Conservation (phyloP, 2,329 filamentous ascomycete species). For the Paecilomyces sp. region DNA sequence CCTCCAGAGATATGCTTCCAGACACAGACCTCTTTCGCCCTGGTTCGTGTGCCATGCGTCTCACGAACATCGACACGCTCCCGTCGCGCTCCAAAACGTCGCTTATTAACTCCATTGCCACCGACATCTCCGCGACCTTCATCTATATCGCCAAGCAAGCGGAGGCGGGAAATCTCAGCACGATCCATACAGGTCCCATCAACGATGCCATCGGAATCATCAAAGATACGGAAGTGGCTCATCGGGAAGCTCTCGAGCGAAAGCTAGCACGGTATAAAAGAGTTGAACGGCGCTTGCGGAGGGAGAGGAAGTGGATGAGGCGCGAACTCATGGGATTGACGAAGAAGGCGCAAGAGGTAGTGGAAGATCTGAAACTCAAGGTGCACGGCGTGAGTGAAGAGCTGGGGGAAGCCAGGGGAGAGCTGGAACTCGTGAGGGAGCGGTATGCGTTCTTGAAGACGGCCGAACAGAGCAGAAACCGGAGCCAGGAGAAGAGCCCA, state of each 20-base stretch:
- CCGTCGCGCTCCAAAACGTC: conserved; percentile 12
- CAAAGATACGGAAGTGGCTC: conserved; percentile 9
- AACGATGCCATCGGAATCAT: conserved; percentile 20
- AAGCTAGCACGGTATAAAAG: conserved; percentile 11
- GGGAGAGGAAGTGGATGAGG: conserved; percentile 13
- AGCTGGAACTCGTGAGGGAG: conserved; percentile 1
- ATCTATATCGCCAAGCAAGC: conserved; percentile 19
- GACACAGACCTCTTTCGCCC: not conserved
- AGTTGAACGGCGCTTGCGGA: conserved; percentile 9
- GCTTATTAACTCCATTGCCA: conserved; percentile 18
- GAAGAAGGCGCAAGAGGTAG: conserved; percentile 9
- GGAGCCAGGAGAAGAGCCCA: not conserved
- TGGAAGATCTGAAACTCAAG: conserved; percentile 9
- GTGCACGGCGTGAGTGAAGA: conserved; percentile 4
- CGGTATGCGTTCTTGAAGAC: conserved; percentile 3
- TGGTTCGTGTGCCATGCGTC: conserved; percentile 14
- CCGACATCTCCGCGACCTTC: conserved; percentile 23
- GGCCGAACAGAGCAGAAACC: too few species aligned
- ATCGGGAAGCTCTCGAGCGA: conserved; percentile 12
- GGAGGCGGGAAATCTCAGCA: conserved; percentile 15
- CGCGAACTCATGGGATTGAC: conserved; percentile 13
- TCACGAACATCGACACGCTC: conserved; percentile 14
- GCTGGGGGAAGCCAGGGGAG: conserved; percentile 3
- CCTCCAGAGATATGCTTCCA: not conserved
- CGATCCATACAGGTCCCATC: conserved; percentile 16